Conservation (phyloP, 441 rosid species). For the Populus hybrid region DNA sequence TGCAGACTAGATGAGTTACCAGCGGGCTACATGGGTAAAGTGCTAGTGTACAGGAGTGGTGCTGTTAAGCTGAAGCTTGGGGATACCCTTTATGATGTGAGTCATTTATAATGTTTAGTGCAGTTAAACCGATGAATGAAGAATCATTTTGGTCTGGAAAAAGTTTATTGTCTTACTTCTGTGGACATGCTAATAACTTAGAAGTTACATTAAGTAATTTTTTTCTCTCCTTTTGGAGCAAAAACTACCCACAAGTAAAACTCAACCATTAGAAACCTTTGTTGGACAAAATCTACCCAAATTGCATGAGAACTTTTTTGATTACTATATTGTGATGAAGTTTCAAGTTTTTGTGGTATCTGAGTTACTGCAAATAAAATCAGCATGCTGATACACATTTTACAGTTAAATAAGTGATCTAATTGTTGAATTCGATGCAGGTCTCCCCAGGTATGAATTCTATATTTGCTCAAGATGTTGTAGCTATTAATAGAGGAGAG, state of each 20-base stretch:
- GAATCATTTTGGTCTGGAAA: not conserved
- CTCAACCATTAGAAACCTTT: not conserved
- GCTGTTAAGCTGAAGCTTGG: constrained; percentile 82
- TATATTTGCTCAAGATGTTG: constrained; percentile 72
- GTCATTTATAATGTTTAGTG: constrained; percentile 20
- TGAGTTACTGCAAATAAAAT: not conserved
- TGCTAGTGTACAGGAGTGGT: constrained; percentile 74
- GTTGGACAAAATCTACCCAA: not conserved
- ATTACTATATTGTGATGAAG: not conserved
- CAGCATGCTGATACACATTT: not conserved
- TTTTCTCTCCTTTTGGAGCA: not conserved
- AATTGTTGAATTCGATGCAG: constrained; percentile 33
- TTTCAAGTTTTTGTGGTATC: not conserved
- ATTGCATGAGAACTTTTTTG: not conserved
- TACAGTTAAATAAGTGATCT: not conserved
- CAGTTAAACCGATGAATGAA: not conserved
- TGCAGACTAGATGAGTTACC: constrained; percentile 49
- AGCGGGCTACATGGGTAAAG: constrained; percentile 76
- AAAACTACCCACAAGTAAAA: not conserved
- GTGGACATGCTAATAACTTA: not conserved
- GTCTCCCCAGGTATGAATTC: constrained; percentile 60
- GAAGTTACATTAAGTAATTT: not conserved
- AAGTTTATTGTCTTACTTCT: not conserved
- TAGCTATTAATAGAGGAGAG: constrained; percentile 45
- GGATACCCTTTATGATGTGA: constrained; percentile 63